Evolutionary conservation across 2,329 filamentous ascomycete species (phyloP).

Genomic region (Clarireedia paspali): DNA sequence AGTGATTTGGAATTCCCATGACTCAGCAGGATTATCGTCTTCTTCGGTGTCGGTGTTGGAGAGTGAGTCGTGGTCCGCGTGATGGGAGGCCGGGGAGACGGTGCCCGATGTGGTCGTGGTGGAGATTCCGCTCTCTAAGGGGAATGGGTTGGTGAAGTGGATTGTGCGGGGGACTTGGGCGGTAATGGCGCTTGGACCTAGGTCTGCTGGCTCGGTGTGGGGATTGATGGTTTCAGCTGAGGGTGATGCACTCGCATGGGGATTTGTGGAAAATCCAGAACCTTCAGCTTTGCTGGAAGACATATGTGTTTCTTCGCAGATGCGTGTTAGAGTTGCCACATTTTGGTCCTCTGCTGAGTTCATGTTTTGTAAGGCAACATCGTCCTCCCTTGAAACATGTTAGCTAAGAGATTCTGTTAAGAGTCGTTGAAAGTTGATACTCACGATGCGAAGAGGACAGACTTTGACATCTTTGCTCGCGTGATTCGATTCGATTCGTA

Average conservation of each 20-base stretch:
- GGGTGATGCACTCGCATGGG: neutral
- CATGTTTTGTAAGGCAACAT: neutral
- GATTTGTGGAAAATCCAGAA: neutral
- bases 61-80: conserved; percentile 17
- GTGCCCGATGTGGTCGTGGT: neutral
- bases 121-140: neutral
- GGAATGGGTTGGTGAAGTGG: neutral
- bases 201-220: neutral
- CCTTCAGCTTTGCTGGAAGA: neutral
- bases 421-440: neutral
- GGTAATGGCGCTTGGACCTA: neutral
- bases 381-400: neutral
- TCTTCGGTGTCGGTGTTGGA: conserved; percentile 20
- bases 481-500: neutral
- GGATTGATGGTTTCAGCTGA: neutral
- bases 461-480: neutral
- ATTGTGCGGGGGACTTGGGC: neutral
- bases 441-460: neutral
- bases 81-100: conserved; percentile 7
- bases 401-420: neutral
- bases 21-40: neutral
- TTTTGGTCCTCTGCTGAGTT: neutral
- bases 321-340: neutral
- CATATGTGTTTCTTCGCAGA: neutral
- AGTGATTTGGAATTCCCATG: conserved; percentile 6